phyloP scores from a whole-genome alignment of 805 yeast species.

The Saturnispora kantuleensis region DNA sequence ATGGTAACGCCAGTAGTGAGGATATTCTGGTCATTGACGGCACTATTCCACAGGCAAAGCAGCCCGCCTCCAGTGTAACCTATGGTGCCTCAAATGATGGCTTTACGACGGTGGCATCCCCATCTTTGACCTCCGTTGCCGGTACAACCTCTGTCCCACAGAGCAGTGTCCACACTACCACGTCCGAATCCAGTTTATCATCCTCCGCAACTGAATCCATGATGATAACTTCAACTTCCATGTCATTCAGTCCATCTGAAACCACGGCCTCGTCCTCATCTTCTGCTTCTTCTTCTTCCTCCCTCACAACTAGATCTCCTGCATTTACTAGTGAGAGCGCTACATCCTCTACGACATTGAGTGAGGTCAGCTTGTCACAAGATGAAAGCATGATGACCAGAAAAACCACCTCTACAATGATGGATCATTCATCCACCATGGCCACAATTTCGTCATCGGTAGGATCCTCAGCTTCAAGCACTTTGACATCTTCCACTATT shows the following conservation, averaged over 20 bases:
- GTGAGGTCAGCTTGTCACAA: no score
- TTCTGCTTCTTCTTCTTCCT: conserved; percentile 1
- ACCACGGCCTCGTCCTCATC: neutral
- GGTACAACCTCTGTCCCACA: neutral
- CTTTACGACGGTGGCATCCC: conserved; percentile 7
- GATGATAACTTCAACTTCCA: neutral
- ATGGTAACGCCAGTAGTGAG: conserved; percentile 21
- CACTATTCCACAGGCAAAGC: conserved; percentile 25
- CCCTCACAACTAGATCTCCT: neutral
- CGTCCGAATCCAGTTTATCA: neutral
- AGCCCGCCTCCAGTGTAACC: conserved; percentile 3
- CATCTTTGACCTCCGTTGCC: conserved; percentile 3
- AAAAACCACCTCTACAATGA: no score
- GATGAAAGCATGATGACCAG: no score
- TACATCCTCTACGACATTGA: no score
- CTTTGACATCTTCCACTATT: neutral
- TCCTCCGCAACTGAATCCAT: neutral
- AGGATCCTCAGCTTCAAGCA: neutral
- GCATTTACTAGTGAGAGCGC: no score
- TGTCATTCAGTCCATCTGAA: neutral
- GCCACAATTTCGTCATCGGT: no score
- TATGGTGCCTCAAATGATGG: conserved; percentile 9
- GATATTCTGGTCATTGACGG: conserved; percentile 29
- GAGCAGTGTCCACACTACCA: neutral
- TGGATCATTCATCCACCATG: no score